Evolutionary conservation across 2,329 filamentous ascomycete species (phyloP), one percentile per base, ranked within the genome.

Genomic region (Microsporum canis): DNA sequence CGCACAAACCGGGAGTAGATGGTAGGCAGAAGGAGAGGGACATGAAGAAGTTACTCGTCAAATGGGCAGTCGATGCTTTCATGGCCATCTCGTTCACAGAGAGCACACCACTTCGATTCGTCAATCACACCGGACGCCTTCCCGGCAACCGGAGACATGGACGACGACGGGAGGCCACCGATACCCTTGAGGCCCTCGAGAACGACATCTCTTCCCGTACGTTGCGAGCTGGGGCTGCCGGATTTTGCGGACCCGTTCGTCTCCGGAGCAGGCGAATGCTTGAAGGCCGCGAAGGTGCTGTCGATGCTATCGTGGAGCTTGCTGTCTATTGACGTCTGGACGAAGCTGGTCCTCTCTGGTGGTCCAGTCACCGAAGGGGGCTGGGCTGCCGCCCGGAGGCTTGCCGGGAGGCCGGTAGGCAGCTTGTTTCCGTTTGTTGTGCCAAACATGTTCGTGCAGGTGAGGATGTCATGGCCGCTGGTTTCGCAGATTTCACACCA

Each of bases 401-500:
- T 65, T 38, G 38, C 53, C 31, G 63, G 61, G 23, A 68, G 67
- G 49, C 65, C 66, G 39, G 45, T 41, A 14, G 29, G 49, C 60
- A 45, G 34, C 39, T 59, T 34, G 60, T 59, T 53, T 17, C 36
- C 43, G 6, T 65, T 33, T 31, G 29, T 64, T 43, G 68, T 71
- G 63, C 81, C 85, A 73, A 89, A 92, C 86, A 96, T 94, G 73
- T 90, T 92, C 59, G 88, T 91, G 79, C 92, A 97, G 27, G 89
- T 95, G 61, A 97, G 79, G 63, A 97, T 96, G 69, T 97, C 92
- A 71, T 97, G 92, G 14, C 92, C 91, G 55, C 84, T 82, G 38
- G 88, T 89, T 77, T 96, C 91, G 76, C 92, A 97, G 64, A 97
- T 94, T 76, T 97, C 94, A 75, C 92, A 97, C 88, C 89, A 95